These are phyloP conservation scores for Adansonia grandidieri DNA, from an alignment of 441 rosid species.

Conservation along the genomic window DNA sequence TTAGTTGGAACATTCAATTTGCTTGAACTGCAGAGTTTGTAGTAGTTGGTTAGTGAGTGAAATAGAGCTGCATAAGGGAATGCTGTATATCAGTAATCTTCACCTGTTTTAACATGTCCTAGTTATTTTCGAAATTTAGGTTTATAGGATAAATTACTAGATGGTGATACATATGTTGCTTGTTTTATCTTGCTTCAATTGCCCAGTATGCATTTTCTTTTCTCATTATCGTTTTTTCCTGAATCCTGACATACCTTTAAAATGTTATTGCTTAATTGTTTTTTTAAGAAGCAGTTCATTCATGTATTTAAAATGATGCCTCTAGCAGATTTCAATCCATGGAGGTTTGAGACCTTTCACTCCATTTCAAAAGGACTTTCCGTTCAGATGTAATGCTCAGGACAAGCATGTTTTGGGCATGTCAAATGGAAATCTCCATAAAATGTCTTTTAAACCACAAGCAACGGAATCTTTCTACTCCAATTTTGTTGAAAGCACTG, in stretches of 20 bases:
- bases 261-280: background rate
- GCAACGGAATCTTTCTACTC: constrained; percentile 56
- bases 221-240: background rate
- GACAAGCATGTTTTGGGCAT: constrained; percentile 48
- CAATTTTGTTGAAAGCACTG: constrained; percentile 40
- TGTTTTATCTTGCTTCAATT: background rate
- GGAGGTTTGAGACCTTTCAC: constrained; percentile 52
- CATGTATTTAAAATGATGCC: constrained; percentile 12
- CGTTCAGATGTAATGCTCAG: constrained; percentile 46
- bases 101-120: background rate
- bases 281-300: constrained; percentile 4
- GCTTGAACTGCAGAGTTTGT: background rate
- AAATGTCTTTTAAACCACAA: constrained; percentile 45
- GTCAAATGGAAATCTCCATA: constrained; percentile 46
- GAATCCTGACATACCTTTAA: background rate
- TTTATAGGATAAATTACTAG: background rate
- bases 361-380: constrained; percentile 50
- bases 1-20: background rate
- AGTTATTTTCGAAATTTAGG: background rate
- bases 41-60: background rate
- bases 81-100: background rate
- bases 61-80: background rate
- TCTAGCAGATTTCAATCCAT: constrained; percentile 55
- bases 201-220: background rate
- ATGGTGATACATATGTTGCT: background rate